Conservation (phyloP, 2,329 filamentous ascomycete genomes). For the Pseudogymnoascus pannorum region DNA sequence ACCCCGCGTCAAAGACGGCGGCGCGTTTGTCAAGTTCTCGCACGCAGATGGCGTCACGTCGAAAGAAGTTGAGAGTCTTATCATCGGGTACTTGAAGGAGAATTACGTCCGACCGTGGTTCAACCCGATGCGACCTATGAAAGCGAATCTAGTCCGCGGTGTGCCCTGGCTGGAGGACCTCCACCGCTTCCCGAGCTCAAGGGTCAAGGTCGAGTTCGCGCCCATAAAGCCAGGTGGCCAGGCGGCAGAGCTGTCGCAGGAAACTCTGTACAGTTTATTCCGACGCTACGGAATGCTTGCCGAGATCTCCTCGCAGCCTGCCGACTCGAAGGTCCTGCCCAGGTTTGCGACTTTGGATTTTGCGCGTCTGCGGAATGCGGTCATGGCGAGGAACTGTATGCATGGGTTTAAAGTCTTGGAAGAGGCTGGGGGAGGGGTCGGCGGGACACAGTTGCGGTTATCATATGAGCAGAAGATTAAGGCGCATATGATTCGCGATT, state of each 20-base stretch:
- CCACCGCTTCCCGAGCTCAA: constrained; percentile 67
- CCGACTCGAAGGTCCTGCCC: constrained; percentile 78
- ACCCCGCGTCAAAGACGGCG: constrained; percentile 82
- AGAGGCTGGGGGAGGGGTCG: constrained; percentile 63
- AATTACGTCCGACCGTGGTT: constrained; percentile 82
- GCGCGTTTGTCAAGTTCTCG: constrained; percentile 83
- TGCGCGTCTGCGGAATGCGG: constrained; percentile 61
- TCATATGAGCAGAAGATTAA: constrained; percentile 78
- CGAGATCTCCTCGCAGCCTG: constrained; percentile 75
- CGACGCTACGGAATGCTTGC: constrained; percentile 83
- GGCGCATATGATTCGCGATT: constrained; percentile 74
- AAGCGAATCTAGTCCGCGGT: constrained; percentile 68
- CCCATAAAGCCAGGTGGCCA: constrained; percentile 62
- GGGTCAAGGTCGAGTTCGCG: constrained; percentile 78
- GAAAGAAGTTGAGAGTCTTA: constrained; percentile 49
- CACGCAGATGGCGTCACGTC: constrained; percentile 38
- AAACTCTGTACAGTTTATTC: constrained; percentile 80
- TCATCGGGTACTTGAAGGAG: constrained; percentile 58
- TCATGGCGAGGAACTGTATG: constrained; percentile 87
- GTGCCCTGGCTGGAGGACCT: constrained; percentile 93
- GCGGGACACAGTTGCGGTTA: constrained; percentile 69
- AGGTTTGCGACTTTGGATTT: constrained; percentile 78
- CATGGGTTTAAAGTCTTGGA: constrained; percentile 73
- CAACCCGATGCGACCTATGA: constrained; percentile 68
- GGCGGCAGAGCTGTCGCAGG: constrained; percentile 74